Evolutionary conservation across 805 yeast species (phyloP).

Genomic region (Yarrowia sp.): DNA sequence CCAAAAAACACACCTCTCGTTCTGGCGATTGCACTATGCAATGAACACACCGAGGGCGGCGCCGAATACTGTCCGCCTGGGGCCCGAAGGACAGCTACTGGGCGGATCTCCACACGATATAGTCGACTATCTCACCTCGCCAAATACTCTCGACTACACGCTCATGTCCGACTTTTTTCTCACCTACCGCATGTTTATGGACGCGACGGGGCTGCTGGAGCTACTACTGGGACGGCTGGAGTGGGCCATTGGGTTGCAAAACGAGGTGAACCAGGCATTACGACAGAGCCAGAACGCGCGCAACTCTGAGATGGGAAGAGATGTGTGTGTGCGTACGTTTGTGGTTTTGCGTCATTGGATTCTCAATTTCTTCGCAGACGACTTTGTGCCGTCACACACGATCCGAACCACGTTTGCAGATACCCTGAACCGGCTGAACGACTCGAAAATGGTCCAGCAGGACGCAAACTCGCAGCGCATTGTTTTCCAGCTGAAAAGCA

Average conservation of each 20-base stretch:
- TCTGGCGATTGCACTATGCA: conserved; percentile 25
- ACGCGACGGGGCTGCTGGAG: conserved; percentile 64
- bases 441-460: conserved; percentile 45
- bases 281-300: conserved; percentile 40
- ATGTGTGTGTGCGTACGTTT: conserved; percentile 79
- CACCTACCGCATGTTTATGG: conserved; percentile 75
- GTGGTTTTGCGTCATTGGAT: conserved; percentile 91
- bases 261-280: conserved; percentile 23
- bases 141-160: conserved; percentile 76
- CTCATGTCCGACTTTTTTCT: conserved; percentile 85
- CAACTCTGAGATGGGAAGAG: conserved; percentile 61
- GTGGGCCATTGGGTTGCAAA: conserved; percentile 63
- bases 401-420: conserved; percentile 55
- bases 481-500: conserved; percentile 56
- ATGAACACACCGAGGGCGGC: conserved; percentile 31
- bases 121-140: conserved; percentile 62
- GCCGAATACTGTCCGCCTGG: conserved; percentile 35
- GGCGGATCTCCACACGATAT: conserved; percentile 48
- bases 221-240: conserved; percentile 68
- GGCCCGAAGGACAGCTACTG: conserved; percentile 37
- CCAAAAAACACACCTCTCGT: too few relatives aligned
- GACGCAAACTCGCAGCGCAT: conserved; percentile 49
- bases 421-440: conserved; percentile 51
- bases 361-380: conserved; percentile 84
- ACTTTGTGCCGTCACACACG: conserved; percentile 65